Evolutionary conservation across 2,329 filamentous ascomycete species (phyloP).

Genomic region (Didymella keratinophila): DNA sequence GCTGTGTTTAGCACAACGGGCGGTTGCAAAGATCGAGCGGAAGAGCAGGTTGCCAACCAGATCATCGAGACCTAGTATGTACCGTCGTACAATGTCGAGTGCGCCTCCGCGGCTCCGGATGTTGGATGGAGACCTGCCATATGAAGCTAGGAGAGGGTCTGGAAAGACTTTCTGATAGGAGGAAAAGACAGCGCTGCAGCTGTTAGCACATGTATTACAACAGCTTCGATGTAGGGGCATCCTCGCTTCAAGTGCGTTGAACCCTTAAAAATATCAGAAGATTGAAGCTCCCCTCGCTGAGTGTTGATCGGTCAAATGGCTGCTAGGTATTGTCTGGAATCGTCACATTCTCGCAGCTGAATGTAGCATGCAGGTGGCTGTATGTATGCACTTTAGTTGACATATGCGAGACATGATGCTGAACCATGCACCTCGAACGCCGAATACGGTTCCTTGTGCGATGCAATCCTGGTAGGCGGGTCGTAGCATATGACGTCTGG

Average conservation of each 20-base stretch:
- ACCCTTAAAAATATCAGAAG: neutral
- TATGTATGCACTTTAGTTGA: constrained; percentile 3
- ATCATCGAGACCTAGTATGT: neutral
- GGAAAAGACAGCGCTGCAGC: neutral
- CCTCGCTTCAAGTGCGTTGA: neutral
- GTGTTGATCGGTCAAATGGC: constrained; percentile 1
- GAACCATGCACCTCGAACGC: constrained; percentile 4
- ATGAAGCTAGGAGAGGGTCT: constrained; percentile 8
- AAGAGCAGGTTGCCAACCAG: constrained; percentile 4
- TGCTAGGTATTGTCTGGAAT: neutral
- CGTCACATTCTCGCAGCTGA: neutral
- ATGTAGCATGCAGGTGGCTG: constrained; percentile 1
- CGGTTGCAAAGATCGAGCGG: constrained; percentile 13
- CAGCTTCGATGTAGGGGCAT: neutral
- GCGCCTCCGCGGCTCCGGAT: constrained; percentile 11
- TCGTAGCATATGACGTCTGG: constrained; percentile 5
- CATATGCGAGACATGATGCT: constrained; percentile 10
- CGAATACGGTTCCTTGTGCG: constrained; percentile 3
- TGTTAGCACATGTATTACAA: constrained; percentile 7
- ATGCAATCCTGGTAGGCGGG: neutral
- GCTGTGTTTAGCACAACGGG: constrained; percentile 1
- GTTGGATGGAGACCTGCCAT: constrained; percentile 5
- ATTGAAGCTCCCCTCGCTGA: neutral
- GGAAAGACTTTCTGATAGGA: neutral
- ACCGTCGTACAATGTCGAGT: constrained; percentile 7